A percentile compares a stretch with the other conserved stretches of the same genome.
These are phyloP conservation scores for Globisporangium viniferum DNA, from an alignment of 352 stramenopile genomes.

Conservation along the genomic window DNA sequence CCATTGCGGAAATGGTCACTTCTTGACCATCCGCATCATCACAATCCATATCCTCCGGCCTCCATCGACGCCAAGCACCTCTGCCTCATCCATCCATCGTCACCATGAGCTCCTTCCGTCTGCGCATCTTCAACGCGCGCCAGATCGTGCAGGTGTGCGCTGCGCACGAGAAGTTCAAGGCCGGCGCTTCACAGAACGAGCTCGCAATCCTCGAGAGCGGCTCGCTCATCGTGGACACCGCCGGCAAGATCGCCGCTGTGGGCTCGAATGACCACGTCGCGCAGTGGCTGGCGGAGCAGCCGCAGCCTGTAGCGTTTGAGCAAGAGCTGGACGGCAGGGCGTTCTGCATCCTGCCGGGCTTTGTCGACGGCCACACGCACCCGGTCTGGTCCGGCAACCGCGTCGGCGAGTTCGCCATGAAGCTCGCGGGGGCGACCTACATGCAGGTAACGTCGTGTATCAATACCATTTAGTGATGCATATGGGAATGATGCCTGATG, in stretches of 20 bases:
- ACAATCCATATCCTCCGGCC: not conserved
- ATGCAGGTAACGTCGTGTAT: slow-evolving; percentile 30
- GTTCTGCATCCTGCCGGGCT: slow-evolving; percentile 68
- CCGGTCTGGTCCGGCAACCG: slow-evolving; percentile 83
- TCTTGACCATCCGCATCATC: not conserved
- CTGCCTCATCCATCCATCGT: not conserved
- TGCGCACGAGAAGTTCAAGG: slow-evolving; percentile 61
- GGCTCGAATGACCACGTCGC: slow-evolving; percentile 53
- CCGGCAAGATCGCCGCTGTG: slow-evolving; percentile 62
- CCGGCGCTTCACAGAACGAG: slow-evolving; percentile 55
- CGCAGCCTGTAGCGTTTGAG: slow-evolving; percentile 66
- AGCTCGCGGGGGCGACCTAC: slow-evolving; percentile 81
- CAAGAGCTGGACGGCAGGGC: slow-evolving; percentile 65
- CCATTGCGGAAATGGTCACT: not conserved
- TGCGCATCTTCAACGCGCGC: slow-evolving; percentile 57
- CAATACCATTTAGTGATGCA: too few species aligned
- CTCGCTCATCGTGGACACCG: slow-evolving; percentile 50
- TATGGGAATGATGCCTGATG: not conserved
- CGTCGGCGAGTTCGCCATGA: slow-evolving; percentile 87
- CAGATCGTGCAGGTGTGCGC: slow-evolving; percentile 77
- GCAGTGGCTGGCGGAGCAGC: slow-evolving; percentile 48
- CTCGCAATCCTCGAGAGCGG: slow-evolving; percentile 56
- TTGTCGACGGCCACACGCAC: slow-evolving; percentile 84
- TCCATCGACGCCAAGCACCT: slow-evolving; percentile 22
- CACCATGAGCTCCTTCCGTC: slow-evolving; percentile 68